Conservation (phyloP, 2,329 filamentous ascomycete genomes). For the Botryosphaeria dothidea region DNA sequence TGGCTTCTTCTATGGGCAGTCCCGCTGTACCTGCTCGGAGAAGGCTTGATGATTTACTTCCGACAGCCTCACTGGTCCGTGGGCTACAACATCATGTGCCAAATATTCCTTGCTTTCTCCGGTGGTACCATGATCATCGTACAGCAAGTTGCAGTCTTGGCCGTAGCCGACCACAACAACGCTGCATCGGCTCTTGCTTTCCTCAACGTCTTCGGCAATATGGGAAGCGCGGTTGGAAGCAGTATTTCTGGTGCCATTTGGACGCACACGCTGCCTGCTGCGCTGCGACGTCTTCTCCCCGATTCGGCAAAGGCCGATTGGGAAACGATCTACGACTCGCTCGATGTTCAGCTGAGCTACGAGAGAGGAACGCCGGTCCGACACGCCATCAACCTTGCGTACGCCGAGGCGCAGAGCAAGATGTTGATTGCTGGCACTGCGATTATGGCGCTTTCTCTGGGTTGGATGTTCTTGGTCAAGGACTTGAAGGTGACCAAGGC, state of each 20-base stretch:
- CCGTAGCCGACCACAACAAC: constrained; percentile 51
- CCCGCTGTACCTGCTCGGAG: constrained; percentile 24
- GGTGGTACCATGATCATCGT: constrained; percentile 33
- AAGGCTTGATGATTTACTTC: constrained; percentile 33
- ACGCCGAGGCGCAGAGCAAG: constrained; percentile 36
- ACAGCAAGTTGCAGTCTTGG: constrained; percentile 7
- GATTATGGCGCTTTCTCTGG: constrained; percentile 19
- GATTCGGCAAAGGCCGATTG: constrained; percentile 40
- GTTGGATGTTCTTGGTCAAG: constrained; percentile 22
- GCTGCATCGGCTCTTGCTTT: constrained; percentile 64
- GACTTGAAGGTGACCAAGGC: constrained; percentile 22
- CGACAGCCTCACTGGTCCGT: not conserved
- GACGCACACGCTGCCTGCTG: constrained; percentile 59
- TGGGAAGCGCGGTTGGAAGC: constrained; percentile 44
- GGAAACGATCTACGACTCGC: constrained; percentile 50
- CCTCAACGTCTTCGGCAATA: constrained; percentile 59
- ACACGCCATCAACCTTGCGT: constrained; percentile 39
- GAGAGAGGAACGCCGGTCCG: constrained; percentile 52
- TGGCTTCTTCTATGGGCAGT: constrained; percentile 15
- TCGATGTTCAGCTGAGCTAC: constrained; percentile 58
- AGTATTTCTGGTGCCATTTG: constrained; percentile 66
- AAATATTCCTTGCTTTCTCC: constrained; percentile 33
- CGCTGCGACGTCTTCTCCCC: constrained; percentile 51
- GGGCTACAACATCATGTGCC: constrained; percentile 29
- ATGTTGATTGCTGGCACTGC: constrained; percentile 27